These are phyloP conservation scores for Apiospora kogelbergensis DNA, from an alignment of 2,329 filamentous ascomycete species.

Conservation along the genomic window DNA sequence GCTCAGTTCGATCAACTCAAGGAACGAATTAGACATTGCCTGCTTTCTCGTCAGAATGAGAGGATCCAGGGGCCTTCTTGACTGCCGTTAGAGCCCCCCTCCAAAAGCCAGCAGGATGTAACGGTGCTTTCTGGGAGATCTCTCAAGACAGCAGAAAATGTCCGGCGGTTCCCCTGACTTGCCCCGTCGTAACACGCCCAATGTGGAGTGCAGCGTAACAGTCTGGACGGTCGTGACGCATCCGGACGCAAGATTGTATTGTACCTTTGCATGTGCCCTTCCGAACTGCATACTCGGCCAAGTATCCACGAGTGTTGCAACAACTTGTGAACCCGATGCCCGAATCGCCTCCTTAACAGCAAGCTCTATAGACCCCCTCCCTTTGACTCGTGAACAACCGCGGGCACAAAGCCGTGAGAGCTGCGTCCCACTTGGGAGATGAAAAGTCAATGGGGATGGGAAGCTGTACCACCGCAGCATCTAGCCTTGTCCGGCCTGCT, in stretches of 20 bases:
- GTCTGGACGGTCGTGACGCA: background rate
- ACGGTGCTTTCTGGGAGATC: conserved; percentile 15
- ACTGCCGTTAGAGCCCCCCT: conserved; percentile 15
- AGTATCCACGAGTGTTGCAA: background rate
- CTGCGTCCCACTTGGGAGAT: conserved; percentile 9
- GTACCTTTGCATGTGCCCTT: conserved; percentile 2
- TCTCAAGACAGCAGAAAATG: conserved; percentile 14
- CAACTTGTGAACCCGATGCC: too few species aligned
- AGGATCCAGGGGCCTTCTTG: conserved; percentile 14
- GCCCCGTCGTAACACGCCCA: conserved; percentile 13
- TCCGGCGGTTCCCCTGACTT: conserved; percentile 18
- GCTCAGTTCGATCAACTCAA: background rate
- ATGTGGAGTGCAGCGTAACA: conserved; percentile 15
- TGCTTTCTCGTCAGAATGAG: conserved; percentile 10
- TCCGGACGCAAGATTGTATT: background rate
- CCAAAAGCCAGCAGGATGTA: conserved; percentile 9
- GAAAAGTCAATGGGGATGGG: conserved; percentile 5
- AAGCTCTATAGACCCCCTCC: conserved; percentile 1
- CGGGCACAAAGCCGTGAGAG: background rate
- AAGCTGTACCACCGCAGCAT: background rate
- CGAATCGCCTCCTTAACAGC: conserved; percentile 3
- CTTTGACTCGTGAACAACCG: background rate
- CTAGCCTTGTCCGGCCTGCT: background rate
- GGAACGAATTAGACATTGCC: background rate
- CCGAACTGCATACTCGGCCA: background rate